These are phyloP conservation scores for Clavariopsis aquatica DNA, from an alignment of 495 filamentous ascomycete species.

Conservation along the genomic window DNA sequence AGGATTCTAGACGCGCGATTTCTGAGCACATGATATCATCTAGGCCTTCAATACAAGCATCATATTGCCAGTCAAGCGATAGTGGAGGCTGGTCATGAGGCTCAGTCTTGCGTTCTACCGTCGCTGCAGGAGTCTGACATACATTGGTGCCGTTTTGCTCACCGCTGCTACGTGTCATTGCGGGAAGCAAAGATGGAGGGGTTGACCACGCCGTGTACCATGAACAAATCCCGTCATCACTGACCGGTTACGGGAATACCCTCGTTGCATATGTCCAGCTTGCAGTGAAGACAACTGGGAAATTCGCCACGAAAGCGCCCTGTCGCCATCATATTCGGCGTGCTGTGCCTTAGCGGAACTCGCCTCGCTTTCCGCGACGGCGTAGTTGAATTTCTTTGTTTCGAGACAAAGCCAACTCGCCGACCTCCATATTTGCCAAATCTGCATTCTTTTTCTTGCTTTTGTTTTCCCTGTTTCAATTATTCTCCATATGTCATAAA, in stretches of 20 bases:
- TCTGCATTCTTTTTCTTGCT: no score
- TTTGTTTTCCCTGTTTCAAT: no score
- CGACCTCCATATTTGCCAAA: no score
- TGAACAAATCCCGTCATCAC: not conserved
- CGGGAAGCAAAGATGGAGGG: not conserved
- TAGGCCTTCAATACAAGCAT: not conserved
- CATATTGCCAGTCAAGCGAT: not conserved
- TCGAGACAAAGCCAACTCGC: no score
- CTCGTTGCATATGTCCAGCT: not conserved
- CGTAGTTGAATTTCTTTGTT: not conserved
- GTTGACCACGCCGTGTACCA: not conserved
- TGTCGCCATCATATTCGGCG: not conserved
- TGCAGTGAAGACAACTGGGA: not conserved
- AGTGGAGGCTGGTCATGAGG: not conserved
- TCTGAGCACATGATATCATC: not conserved
- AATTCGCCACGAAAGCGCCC: not conserved
- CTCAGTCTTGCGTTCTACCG: not conserved
- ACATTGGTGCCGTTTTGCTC: slow-evolving; percentile 5
- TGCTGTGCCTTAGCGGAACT: not conserved
- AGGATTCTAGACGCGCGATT: not conserved
- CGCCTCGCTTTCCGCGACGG: not conserved
- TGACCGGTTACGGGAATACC: not conserved
- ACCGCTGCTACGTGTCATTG: not conserved
- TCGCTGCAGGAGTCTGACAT: not conserved
- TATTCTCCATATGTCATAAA: not conserved